phyloP scores from a whole-genome alignment of 345 rosid species.

The Salix arbutifolia region DNA sequence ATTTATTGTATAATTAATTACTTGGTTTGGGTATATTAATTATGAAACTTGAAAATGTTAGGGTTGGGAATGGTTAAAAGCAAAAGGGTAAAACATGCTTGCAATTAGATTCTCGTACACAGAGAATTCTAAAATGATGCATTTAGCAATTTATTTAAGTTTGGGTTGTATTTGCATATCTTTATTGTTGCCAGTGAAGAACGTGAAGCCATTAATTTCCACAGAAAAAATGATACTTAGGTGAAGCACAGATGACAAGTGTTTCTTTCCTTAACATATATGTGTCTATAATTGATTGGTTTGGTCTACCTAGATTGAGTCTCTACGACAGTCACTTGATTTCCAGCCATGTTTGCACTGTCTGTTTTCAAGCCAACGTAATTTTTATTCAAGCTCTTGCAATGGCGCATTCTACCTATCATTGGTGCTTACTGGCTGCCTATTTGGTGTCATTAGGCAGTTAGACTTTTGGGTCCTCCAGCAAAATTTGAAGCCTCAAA shows the following conservation, averaged over 20 bases:
- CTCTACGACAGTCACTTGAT: neutral
- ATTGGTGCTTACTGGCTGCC: neutral
- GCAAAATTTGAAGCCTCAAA: slow-evolving; percentile 81
- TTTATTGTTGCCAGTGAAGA: no score
- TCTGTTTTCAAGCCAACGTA: neutral
- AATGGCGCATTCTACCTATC: neutral
- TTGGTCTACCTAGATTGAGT: neutral
- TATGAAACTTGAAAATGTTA: no score
- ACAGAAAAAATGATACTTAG: no score
- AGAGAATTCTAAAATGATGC: no score
- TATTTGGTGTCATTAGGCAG: slow-evolving; percentile 48
- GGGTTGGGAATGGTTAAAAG: no score
- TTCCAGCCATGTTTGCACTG: neutral
- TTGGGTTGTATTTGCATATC: no score
- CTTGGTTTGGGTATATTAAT: neutral
- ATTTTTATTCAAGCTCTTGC: neutral
- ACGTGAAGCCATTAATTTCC: no score
- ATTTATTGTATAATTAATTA: neutral
- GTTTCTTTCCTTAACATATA: no score
- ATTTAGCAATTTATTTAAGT: no score
- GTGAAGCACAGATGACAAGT: no score
- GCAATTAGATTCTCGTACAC: no score
- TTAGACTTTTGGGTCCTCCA: slow-evolving; percentile 66
- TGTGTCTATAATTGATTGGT: neutral
- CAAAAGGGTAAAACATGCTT: no score